Evolutionary conservation across 257 asterid genomes (phyloP), one percentile per base, ranked within the genome.

Genomic region (Primulina eburnea): DNA sequence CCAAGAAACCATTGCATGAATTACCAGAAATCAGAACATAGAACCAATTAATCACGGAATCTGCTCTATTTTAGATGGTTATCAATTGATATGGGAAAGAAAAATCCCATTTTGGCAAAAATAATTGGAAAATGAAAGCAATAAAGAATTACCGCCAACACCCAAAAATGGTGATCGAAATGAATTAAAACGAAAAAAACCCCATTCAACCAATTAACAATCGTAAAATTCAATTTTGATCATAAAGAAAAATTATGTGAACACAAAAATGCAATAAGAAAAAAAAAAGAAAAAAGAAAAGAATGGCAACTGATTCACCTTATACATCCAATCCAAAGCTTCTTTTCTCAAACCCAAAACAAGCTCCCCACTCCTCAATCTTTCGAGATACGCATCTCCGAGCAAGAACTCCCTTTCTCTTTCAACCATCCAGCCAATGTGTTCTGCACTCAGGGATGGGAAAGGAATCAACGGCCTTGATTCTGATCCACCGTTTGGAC

Each of bases 251-350:
- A 33, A 38, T 8, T 32, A 28, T 38, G 35, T 33, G 37, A 35
- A 26, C 14, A 64, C 62, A 50, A 57, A 69, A 17, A 65, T 14
- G 4, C 32, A 20, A 71, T 40, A 35, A 67, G 28, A 60, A 60
- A 56, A 47, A 75, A 60, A 63, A 24, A 35, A 71, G 28, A 64
- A 60, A 56, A 47, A 75, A 60, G 26, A 24, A 63, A 24, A 69
- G 64, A 35, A 55, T 3, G 10, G 11, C 63, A 57, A 24, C 60
- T 30, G 67, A 58, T 62, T 50, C 70, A 91, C 97, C 95, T 89
- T 89, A 75, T 79, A 65, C 84, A 88, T 88, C 98, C 98, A 92
- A 76, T 88, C 90, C 81, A 89, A 71, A 59, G 96, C 88, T 62
- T 80, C 84, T 53, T 73, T 82, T 80, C 98, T 88, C 60, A 77